Percentiles rank a stretch among this genome's conserved stretches.
phyloP scores from a whole-genome alignment of 2,329 filamentous ascomycete species.

The Lithohypha guttulata region DNA sequence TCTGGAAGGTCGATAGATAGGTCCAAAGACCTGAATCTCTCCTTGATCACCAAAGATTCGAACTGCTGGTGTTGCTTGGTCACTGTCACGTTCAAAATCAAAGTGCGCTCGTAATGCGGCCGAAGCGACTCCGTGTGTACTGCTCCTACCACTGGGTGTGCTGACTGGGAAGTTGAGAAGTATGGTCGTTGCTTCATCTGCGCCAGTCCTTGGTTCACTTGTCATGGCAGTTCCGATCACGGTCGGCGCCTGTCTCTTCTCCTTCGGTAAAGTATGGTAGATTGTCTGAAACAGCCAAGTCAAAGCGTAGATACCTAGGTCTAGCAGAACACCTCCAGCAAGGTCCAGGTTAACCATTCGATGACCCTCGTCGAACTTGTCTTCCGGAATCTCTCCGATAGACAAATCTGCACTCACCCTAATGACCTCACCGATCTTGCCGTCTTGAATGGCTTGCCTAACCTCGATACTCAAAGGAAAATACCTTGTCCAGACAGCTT shows the following conservation, averaged over 20 bases:
- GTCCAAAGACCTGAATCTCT: conserved; percentile 23
- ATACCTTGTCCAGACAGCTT: conserved; percentile 82
- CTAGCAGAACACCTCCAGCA: conserved; percentile 70
- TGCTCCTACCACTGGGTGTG: conserved; percentile 57
- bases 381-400: conserved; percentile 10
- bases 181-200: conserved; percentile 25
- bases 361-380: conserved; percentile 27
- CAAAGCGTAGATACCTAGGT: conserved; percentile 77
- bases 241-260: conserved; percentile 54
- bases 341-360: conserved; percentile 77
- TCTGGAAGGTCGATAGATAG: conserved; percentile 30
- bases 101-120: conserved; percentile 22
- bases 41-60: conserved; percentile 23
- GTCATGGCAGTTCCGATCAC: conserved; percentile 47
- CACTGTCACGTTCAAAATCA: conserved; percentile 19
- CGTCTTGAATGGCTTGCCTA: conserved; percentile 47
- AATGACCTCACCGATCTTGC: conserved; percentile 45
- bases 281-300: conserved; percentile 65
- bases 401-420: conserved; percentile 45
- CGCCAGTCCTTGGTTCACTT: conserved; percentile 20
- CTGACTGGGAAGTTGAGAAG: conserved; percentile 20
- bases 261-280: conserved; percentile 53
- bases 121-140: conserved; percentile 41
- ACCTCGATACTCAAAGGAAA: conserved; percentile 74
- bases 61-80: conserved; percentile 34